A percentile compares a stretch with the other conserved stretches of the same genome.
Conservation (phyloP, 1,284 basidiomycete species). For the Trichosporon asahii region DNA sequence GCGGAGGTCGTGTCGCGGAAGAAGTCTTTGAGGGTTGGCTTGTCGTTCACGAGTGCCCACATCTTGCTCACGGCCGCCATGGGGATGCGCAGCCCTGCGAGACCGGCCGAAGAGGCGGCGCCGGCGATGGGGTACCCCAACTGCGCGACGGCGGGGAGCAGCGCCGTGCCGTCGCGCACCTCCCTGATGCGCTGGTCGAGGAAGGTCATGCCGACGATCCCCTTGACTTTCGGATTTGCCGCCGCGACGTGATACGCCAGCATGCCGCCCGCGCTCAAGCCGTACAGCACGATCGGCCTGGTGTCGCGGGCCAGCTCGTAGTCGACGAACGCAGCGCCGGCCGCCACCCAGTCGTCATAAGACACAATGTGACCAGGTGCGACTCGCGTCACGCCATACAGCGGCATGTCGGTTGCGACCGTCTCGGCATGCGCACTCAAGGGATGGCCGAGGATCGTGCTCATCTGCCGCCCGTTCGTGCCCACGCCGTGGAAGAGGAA, state of each 20-base stretch:
- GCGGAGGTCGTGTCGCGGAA: neutral
- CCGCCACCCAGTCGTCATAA: neutral
- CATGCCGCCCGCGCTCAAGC: neutral
- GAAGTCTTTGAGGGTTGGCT: neutral
- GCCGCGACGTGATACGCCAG: neutral
- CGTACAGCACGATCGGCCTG: neutral
- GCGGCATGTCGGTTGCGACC: neutral
- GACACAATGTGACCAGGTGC: neutral
- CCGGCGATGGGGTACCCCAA: neutral
- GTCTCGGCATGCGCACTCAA: neutral
- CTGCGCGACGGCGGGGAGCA: neutral
- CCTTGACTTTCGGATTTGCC: neutral
- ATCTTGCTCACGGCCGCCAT: neutral
- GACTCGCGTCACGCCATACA: neutral
- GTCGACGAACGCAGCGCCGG: neutral
- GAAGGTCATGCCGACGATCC: neutral
- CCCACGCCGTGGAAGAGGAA: neutral
- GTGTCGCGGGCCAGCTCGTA: neutral
- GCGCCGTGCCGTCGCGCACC: neutral
- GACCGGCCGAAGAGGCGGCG: neutral
- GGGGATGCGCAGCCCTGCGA: neutral
- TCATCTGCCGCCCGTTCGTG: neutral
- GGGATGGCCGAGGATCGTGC: neutral
- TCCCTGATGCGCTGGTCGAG: neutral
- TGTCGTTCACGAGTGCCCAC: neutral